Evolutionary conservation across 306 rosid genomes (phyloP).

Genomic region (peach (Prunus persica)): Prunus_persica_NCBIv2 NC_034015.1:16995001-16995500

Average conservation of each 20-base stretch:
- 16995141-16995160: conserved; percentile 64
- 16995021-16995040: conserved; percentile 67
- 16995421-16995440: neutral
- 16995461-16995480: neutral
- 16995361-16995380: conserved; percentile 38
- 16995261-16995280: conserved; percentile 29
- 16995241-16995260: conserved; percentile 29
- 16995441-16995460: neutral
- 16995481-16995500: neutral
- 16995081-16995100: conserved; percentile 49
- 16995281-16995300: conserved; percentile 33
- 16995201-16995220: conserved; percentile 30
- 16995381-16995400: conserved; percentile 34
- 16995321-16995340: conserved; percentile 35
- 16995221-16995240: conserved; percentile 37
- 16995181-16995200: conserved; percentile 40
- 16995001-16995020: conserved; percentile 32
- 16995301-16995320: conserved; percentile 18
- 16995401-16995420: neutral
- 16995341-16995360: conserved; percentile 23
- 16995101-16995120: conserved; percentile 54
- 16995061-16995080: conserved; percentile 43
- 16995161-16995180: conserved; percentile 42
- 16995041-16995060: conserved; percentile 64
- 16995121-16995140: conserved; percentile 51